phyloP scores from a whole-genome alignment of 2,329 filamentous ascomycete genomes.

The Ascochyta pisi region DNA sequence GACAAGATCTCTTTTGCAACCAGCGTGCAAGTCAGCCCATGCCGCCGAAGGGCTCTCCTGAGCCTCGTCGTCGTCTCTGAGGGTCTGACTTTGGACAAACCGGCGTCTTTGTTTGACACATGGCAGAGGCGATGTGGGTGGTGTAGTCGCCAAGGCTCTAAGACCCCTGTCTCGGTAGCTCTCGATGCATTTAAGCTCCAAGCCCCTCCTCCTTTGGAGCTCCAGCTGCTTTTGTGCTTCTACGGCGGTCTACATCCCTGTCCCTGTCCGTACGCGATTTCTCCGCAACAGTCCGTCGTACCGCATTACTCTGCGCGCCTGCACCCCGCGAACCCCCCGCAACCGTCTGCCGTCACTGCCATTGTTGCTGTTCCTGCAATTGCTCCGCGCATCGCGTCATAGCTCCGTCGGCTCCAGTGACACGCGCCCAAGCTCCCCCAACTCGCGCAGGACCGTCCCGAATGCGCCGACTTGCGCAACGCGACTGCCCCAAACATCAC shows the following conservation, averaged over 20 bases:
- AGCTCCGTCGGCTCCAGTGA: slow-evolving; percentile 7
- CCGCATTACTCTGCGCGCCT: slow-evolving; percentile 9
- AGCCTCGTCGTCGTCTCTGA: not conserved
- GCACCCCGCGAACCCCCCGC: slow-evolving; percentile 4
- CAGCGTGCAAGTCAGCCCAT: not conserved
- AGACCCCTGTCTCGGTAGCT: slow-evolving; percentile 6
- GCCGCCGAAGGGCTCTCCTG: not conserved
- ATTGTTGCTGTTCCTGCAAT: not conserved
- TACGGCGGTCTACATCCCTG: slow-evolving; percentile 7
- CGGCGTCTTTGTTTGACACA: slow-evolving; percentile 13
- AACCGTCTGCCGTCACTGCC: not conserved
- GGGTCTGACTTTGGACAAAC: not conserved
- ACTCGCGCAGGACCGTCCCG: slow-evolving; percentile 25
- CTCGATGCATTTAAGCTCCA: slow-evolving; percentile 9
- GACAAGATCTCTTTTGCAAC: not conserved
- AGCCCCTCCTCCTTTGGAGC: slow-evolving; percentile 11
- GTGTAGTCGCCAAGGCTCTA: slow-evolving; percentile 12
- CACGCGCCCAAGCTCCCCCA: slow-evolving; percentile 22
- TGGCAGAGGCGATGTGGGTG: slow-evolving; percentile 3
- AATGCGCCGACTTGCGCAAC: slow-evolving; percentile 44
- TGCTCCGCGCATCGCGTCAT: slow-evolving; percentile 3
- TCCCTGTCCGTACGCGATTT: slow-evolving; percentile 11
- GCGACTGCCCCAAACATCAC: slow-evolving; percentile 30
- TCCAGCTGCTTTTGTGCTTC: slow-evolving; percentile 10
- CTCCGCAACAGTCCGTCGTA: slow-evolving; percentile 4